phyloP scores from a whole-genome alignment of 371 early-diverging fungal species.

The Blakeslea trispora region DNA sequence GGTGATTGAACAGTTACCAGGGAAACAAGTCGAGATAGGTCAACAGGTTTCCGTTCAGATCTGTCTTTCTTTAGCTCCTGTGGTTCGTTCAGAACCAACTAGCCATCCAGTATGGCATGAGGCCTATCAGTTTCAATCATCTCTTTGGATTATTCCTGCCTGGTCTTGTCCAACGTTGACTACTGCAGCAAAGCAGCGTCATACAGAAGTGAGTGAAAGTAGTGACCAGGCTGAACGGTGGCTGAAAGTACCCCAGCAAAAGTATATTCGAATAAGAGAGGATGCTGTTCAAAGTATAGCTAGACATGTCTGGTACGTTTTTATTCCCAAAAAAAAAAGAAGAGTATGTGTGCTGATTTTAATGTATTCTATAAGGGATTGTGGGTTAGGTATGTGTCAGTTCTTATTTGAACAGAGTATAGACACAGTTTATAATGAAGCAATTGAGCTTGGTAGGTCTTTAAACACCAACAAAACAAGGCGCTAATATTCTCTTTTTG shows the following conservation, averaged over 20 bases:
- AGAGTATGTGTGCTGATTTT: background rate
- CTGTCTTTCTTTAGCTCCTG: constrained; percentile 12
- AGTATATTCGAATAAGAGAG: constrained; percentile 30
- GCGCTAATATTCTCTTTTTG: no score
- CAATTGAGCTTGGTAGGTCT: constrained; percentile 36
- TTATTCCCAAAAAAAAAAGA: background rate
- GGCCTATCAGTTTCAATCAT: constrained; percentile 13
- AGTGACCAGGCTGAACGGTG: constrained; percentile 32
- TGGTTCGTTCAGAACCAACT: background rate
- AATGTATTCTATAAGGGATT: constrained; percentile 43
- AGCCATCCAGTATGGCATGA: constrained; percentile 31
- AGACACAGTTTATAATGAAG: constrained; percentile 9
- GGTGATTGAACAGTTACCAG: constrained; percentile 21
- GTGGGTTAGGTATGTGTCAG: constrained; percentile 43
- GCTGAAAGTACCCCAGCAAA: background rate
- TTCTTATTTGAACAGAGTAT: constrained; percentile 14
- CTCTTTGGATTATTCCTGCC: constrained; percentile 40
- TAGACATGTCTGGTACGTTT: constrained; percentile 45
- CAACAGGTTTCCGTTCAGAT: constrained; percentile 13
- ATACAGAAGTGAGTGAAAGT: constrained; percentile 17
- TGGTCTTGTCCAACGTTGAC: constrained; percentile 37
- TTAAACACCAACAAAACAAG: no score
- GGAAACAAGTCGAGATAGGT: constrained; percentile 11
- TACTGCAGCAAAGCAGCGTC: constrained; percentile 12
- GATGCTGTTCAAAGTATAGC: constrained; percentile 46